These are phyloP conservation scores for Blastocrithidia nonstop DNA, from an alignment of 208 protist genomes.

Conservation along the genomic window DNA sequence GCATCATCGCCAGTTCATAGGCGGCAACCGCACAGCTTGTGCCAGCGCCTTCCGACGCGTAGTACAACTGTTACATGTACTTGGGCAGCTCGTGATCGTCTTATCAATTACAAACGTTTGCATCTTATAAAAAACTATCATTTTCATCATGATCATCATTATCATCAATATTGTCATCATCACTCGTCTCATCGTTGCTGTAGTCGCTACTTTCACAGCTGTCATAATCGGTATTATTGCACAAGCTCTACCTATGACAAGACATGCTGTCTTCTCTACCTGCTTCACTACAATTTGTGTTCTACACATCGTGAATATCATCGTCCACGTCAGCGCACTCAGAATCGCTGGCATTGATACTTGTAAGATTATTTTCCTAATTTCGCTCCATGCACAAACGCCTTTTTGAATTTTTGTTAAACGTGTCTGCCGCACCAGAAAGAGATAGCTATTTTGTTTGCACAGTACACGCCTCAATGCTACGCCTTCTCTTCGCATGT, in stretches of 20 bases:
- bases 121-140: neutral
- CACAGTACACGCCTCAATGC: too few species aligned
- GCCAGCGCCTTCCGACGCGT: slow-evolving; percentile 38
- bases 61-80: slow-evolving; percentile 41
- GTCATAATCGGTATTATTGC: slow-evolving; percentile 8
- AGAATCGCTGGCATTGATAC: too few species aligned
- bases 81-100: slow-evolving; percentile 26
- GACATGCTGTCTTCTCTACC: neutral
- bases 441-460: too few species aligned
- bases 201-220: slow-evolving; percentile 6
- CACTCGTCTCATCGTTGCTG: slow-evolving; percentile 3
- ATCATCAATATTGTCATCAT: slow-evolving; percentile 9
- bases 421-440: too few species aligned
- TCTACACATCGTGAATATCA: slow-evolving; percentile 4
- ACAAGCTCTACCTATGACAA: neutral
- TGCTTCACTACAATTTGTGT: neutral
- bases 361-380: too few species aligned
- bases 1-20: slow-evolving; percentile 58
- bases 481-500: too few species aligned
- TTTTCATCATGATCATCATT: slow-evolving; percentile 18
- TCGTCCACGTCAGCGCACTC: slow-evolving; percentile 3
- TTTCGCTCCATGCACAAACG: too few species aligned
- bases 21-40: slow-evolving; percentile 59
- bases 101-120: slow-evolving; percentile 1
- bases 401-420: too few species aligned